Base-by-base conservation (phyloP, 352 stramenopile species). In the Phytophthora tubulina region DNA sequence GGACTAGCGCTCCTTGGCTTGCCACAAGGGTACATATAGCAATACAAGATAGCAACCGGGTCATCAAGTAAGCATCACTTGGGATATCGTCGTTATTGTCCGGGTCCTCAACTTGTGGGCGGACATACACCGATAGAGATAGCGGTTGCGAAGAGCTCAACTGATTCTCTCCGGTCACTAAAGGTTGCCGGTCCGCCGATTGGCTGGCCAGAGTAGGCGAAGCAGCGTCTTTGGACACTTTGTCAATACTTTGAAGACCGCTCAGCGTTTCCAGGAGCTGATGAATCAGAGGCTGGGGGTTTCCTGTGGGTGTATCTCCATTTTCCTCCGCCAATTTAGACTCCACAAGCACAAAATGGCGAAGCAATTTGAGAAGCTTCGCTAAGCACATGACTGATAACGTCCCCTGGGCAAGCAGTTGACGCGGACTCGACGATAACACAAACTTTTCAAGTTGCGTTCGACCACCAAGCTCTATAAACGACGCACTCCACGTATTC, bases 361-460 rank as follows among this genome's bases (percentile, higher is more conserved):
- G 81, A 39, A 95, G 68, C 27, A 95, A 56, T 31, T 91, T 88
- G n/a, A 93, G 70, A 38, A 95, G 58, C 27, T 90, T 91, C 2
- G 84, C 81, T 39, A 93, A 66, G 33, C 84, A 92, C 84, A 93
- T 90, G 9, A 88, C 62, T 10, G 76, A 72, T 30, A 95, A 66
- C 15, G 75, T 77, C 68, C 84, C 78, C 51, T 86, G 75, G 6
- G 44, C 66, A 46, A 79, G 64, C 27, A 90, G 38, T 6, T 88
- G 45, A 36, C 73, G 46, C 31, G 75, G 70, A 50, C 71, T 78
- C 14, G 68, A 72, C 30, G 57, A 70, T 35, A 93, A 58, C 53
- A 93, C 71, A 60, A 95, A 89, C 5, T 72, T 67, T 45, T 84
- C 73, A 13, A 95, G 67, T 33, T 91, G 88, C 0, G 66, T 35